Evolutionary conservation across 768 basidiomycete species (phyloP), one percentile per base, ranked within the genome.

Genomic region (Boletus subcaerulescens): DNA sequence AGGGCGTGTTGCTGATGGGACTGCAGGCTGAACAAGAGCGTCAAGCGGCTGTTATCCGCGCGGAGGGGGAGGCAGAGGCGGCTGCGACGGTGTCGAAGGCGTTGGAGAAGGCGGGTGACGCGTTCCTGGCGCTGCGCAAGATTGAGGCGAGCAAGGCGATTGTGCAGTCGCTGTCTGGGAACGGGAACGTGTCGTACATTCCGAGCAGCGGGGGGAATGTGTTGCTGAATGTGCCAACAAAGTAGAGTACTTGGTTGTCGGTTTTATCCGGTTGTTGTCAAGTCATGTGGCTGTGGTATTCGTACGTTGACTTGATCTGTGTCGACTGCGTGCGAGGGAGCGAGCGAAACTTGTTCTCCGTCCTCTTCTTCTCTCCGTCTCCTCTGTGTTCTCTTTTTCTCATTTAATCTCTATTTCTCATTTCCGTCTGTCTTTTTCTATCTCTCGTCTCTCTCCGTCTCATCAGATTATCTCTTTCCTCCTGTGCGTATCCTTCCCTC

Each of bases 131-230:
- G 55, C 83, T 99, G 70, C 81, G 97, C 62, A 91, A 93, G 75
- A 99, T 99, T 65, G 97, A 99, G 75, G 94, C 97, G 49, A 91
- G 89, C 79, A 93, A 98, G 77, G 97, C 96, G 52, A 98, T 99
- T 68, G 97, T 88, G 50, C 83, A 86, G 65, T 93, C 91, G 59
- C 76, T 97, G 65, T 65, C 88, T 36, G 73, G 67, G 60, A 94
- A 89, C 65, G 80, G 82, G 56, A 94, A 95, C 70, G 91, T 97
- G 66, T 87, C 91, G 33, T 97, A 93, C 67, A 84, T 97, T 55
- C 93, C 93, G 45, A 86, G 86, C 62, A 78, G 87, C 13, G 84
- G 84, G 14, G 86, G 86, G 3, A 89, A 89, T 66, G 85, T 97
- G 54, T 73, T 97, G 61, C 72, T 96, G 69, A 92, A 90, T 72